A percentile compares a stretch with the other conserved stretches of the same genome.
Conservation (phyloP, 768 basidiomycete genomes). For the Podaxis sp. region DNA sequence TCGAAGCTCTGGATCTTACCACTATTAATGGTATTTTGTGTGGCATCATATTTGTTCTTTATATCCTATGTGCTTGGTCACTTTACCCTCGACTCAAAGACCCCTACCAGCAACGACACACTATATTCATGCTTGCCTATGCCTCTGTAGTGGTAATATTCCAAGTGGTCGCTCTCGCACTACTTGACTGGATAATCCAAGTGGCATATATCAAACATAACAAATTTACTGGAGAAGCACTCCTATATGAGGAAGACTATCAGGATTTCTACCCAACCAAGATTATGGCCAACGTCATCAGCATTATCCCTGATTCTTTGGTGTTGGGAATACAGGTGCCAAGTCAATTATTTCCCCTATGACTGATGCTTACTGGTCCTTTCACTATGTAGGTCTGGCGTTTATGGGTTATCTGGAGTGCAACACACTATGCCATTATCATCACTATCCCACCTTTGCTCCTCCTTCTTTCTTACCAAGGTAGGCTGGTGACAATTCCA, state of each 20-base stretch:
- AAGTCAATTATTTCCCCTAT: not conserved
- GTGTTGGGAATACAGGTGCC: constrained; percentile 4
- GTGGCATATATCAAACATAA: not conserved
- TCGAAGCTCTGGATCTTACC: not conserved
- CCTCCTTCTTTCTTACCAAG: not conserved
- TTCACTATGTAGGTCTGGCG: not conserved
- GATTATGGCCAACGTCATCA: too few species aligned
- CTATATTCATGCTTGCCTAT: not conserved
- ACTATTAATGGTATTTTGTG: not conserved
- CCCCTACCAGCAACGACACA: not conserved
- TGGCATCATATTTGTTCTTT: not conserved
- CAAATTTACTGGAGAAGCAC: not conserved
- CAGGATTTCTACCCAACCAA: too few species aligned
- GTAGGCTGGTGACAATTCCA: not conserved
- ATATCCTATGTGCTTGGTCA: not conserved
- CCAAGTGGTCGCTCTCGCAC: not conserved
- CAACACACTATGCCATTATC: not conserved
- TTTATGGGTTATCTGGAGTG: not conserved
- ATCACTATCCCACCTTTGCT: not conserved
- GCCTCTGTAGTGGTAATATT: not conserved
- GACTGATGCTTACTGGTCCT: not conserved
- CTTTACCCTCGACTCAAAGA: not conserved
- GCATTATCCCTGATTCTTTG: not conserved
- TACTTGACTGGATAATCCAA: not conserved
- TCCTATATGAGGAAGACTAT: not conserved